Conservation (phyloP, 2,329 filamentous ascomycete species). For the Penicillium sp. region DNA sequence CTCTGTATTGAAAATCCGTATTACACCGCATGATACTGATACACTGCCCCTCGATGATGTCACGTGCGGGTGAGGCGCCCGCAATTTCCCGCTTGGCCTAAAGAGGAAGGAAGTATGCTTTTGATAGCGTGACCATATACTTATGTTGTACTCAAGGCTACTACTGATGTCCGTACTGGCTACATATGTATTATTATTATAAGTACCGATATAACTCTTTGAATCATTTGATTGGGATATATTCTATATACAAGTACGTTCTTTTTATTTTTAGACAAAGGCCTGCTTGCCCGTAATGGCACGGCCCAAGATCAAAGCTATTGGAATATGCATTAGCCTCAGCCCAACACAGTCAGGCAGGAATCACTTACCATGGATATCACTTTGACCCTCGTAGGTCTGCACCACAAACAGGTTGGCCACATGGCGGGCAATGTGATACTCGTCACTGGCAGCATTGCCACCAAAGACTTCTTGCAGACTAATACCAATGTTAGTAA, state of each 20-base stretch:
- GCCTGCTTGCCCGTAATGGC: conserved; percentile 75
- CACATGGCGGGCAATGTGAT: conserved; percentile 90
- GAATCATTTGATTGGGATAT: neutral
- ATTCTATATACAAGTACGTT: conserved; percentile 4
- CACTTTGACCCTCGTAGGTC: conserved; percentile 97
- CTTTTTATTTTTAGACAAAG: conserved; percentile 58
- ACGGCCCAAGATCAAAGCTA: conserved; percentile 67
- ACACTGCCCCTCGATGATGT: conserved; percentile 29
- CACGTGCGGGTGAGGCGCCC: conserved; percentile 26
- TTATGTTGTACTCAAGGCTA: neutral
- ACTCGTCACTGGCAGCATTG: conserved; percentile 97
- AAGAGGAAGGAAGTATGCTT: conserved; percentile 13
- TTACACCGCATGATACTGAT: neutral
- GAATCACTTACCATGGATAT: conserved; percentile 79
- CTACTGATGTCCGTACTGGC: neutral
- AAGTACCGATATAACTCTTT: neutral
- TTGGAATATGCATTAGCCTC: conserved; percentile 44
- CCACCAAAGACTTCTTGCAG: conserved; percentile 96
- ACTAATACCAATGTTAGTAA: conserved; percentile 37
- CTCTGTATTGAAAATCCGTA: conserved; percentile 6
- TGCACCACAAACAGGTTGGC: conserved; percentile 96
- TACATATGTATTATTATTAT: neutral
- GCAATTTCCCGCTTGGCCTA: conserved; percentile 14
- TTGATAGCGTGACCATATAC: conserved; percentile 1
- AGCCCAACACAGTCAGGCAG: conserved; percentile 37